Conservation (phyloP, 108 stramenopile species). For the Nannochloropsis gaditana region DNA sequence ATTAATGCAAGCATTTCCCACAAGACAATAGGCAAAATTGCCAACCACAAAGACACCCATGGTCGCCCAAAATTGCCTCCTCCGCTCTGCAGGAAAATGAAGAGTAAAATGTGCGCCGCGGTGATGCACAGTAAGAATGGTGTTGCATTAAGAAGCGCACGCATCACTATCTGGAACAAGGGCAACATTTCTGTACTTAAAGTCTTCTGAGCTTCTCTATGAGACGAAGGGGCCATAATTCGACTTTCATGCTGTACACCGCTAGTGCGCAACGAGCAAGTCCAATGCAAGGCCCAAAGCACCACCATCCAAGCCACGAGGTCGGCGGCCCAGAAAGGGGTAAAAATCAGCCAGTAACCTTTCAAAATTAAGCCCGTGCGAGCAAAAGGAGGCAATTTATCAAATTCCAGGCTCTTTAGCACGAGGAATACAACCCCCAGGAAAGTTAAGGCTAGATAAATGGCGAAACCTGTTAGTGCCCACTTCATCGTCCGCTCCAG, state of each 20-base stretch:
- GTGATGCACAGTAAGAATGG: not conserved
- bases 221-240: not conserved
- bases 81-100: not conserved
- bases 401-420: conserved; percentile 8
- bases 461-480: not conserved
- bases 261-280: conserved; percentile 1
- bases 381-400: not conserved
- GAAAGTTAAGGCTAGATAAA: not conserved
- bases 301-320: not conserved
- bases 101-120: not conserved
- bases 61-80: not conserved
- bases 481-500: not conserved
- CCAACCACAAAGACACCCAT: not conserved
- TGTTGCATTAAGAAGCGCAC: not conserved
- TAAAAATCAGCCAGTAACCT: not conserved
- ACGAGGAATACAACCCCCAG: conserved; percentile 1
- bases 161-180: not conserved
- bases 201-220: not conserved
- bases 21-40: not conserved
- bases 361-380: not conserved
- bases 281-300: not conserved
- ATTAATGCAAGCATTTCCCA: not conserved
- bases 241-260: not conserved
- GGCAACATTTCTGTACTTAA: not conserved
- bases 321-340: not conserved